Percentiles rank a stretch among this genome's conserved stretches.
Evolutionary conservation across 2,329 filamentous ascomycete genomes (phyloP).

Genomic region (Monilinia fructigena): DNA sequence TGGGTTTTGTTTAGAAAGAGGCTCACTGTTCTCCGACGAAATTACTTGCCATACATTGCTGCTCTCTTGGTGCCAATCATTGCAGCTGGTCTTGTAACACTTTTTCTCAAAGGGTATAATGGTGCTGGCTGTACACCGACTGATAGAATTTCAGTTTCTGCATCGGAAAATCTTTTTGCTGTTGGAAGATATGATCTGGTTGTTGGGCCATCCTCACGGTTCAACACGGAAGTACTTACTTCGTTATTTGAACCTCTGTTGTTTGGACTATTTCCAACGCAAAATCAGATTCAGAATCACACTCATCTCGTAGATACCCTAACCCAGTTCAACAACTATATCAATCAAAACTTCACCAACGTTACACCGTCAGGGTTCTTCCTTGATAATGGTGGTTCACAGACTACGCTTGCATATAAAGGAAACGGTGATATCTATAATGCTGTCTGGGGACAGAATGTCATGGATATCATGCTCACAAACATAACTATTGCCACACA

Average conservation of each 20-base stretch:
- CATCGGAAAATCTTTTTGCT: conserved; percentile 32
- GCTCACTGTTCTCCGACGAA: conserved; percentile 71
- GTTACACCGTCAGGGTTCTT: conserved; percentile 80
- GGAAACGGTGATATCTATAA: conserved; percentile 59
- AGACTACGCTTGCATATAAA: conserved; percentile 69
- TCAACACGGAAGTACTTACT: conserved; percentile 38
- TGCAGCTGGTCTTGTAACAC: conserved; percentile 73
- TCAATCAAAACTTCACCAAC: conserved; percentile 61
- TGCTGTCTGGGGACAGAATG: conserved; percentile 62
- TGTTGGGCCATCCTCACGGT: conserved; percentile 47
- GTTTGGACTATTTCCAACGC: conserved; percentile 29
- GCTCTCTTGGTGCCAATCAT: conserved; percentile 77
- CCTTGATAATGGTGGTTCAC: conserved; percentile 59
- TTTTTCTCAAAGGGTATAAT: conserved; percentile 64
- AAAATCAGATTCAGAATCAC: conserved; percentile 25
- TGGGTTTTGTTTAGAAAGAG: conserved; percentile 76
- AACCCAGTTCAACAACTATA: conserved; percentile 64
- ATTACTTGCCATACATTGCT: conserved; percentile 71
- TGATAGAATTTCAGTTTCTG: conserved; percentile 47
- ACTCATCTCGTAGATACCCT: conserved; percentile 56
- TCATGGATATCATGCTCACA: conserved; percentile 63
- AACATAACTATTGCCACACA: conserved; percentile 68
- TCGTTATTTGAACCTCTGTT: conserved; percentile 33
- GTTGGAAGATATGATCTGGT: conserved; percentile 37
- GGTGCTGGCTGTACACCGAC: conserved; percentile 53